A percentile compares a stretch with the other conserved stretches of the same genome.
These are phyloP conservation scores for Hanseniaspora guilliermondii DNA, from an alignment of 805 yeast species.

Conservation along the genomic window DNA sequence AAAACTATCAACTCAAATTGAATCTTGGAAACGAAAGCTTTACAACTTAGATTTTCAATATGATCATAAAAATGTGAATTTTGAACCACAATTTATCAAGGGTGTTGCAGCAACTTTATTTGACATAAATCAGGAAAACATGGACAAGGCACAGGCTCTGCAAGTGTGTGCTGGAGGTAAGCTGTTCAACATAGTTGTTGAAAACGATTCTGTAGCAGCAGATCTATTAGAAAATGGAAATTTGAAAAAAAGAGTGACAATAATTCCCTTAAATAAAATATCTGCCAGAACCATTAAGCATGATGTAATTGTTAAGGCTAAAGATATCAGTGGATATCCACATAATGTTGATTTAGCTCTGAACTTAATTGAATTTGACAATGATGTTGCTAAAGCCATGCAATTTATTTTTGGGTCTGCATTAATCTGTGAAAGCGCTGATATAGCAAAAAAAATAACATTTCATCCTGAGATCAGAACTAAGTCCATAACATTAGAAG, in stretches of 20 bases:
- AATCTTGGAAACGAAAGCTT: slow-evolving; percentile 46
- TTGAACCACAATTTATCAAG: slow-evolving; percentile 51
- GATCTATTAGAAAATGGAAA: slow-evolving; percentile 67
- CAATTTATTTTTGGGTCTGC: slow-evolving; percentile 82
- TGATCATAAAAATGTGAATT: slow-evolving; percentile 47
- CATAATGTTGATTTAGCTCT: slow-evolving; percentile 82
- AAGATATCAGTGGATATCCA: slow-evolving; percentile 44
- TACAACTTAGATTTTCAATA: slow-evolving; percentile 69
- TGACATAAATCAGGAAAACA: slow-evolving; percentile 42
- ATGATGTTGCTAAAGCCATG: slow-evolving; percentile 68
- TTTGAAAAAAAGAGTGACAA: slow-evolving; percentile 70
- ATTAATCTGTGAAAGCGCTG: slow-evolving; percentile 77
- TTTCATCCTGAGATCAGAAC: slow-evolving; percentile 70
- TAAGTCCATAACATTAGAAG: slow-evolving; percentile 78
- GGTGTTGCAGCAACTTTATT: slow-evolving; percentile 88
- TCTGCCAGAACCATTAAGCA: slow-evolving; percentile 44
- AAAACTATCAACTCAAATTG: slow-evolving; percentile 36
- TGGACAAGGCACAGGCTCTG: slow-evolving; percentile 62
- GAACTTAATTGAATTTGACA: slow-evolving; percentile 62
- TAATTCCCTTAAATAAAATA: slow-evolving; percentile 84
- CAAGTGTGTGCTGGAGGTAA: slow-evolving; percentile 92
- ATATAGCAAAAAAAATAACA: slow-evolving; percentile 78
- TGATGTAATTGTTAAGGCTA: slow-evolving; percentile 50
- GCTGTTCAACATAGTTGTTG: slow-evolving; percentile 82
- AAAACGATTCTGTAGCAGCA: slow-evolving; percentile 73